Percentiles rank a stretch among this genome's conserved stretches.
phyloP scores from a whole-genome alignment of 768 basidiomycete genomes.

The Hemileccinum rubropunctum region DNA sequence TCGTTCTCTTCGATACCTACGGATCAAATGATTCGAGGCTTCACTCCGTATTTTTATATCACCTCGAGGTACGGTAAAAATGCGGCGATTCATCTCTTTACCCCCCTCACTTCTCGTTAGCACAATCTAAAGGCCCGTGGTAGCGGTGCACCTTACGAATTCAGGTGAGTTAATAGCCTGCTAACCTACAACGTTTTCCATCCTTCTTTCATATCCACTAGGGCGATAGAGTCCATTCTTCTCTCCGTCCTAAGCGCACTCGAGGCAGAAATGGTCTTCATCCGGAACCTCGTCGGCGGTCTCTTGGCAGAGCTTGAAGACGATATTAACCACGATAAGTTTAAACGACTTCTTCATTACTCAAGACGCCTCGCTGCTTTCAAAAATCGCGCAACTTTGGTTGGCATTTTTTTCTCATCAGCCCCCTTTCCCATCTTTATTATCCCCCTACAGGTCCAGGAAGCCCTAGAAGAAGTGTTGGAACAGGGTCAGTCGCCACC shows the following conservation, averaged over 20 bases:
- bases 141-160: constrained; percentile 79
- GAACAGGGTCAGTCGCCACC: constrained; percentile 64
- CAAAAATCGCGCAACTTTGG: constrained; percentile 86
- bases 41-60: constrained; percentile 85
- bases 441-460: constrained; percentile 60
- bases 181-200: constrained; percentile 11
- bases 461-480: constrained; percentile 88
- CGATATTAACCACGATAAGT: constrained; percentile 92
- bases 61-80: constrained; percentile 61
- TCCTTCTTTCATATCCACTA: constrained; percentile 33
- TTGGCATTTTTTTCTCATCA: constrained; percentile 31
- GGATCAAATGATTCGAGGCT: constrained; percentile 84
- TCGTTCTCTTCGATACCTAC: constrained; percentile 89
- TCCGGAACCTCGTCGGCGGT: constrained; percentile 85
- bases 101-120: constrained; percentile 37
- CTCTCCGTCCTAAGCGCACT: constrained; percentile 89
- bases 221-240: constrained; percentile 90
- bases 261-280: constrained; percentile 95
- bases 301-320: constrained; percentile 92
- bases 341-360: constrained; percentile 89
- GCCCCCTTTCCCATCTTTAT: not conserved
- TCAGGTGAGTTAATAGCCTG: constrained; percentile 51
- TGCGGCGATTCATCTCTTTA: constrained; percentile 9
- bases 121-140: constrained; percentile 79
- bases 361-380: constrained; percentile 85